Evolutionary conservation across 495 filamentous ascomycete genomes (phyloP).

Genomic region (Pyrenula aspistea): DNA sequence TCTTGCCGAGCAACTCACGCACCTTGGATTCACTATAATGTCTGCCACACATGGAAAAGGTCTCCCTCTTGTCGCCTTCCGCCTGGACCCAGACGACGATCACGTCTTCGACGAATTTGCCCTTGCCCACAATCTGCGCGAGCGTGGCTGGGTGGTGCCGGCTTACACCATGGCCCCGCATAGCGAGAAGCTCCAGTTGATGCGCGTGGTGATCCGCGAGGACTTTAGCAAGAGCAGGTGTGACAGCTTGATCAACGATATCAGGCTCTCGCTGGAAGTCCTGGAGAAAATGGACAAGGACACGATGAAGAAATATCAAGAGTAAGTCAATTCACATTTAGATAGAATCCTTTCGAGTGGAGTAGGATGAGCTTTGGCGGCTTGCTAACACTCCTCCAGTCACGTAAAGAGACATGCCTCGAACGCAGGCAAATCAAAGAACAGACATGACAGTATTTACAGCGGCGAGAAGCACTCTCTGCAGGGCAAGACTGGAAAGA

Average conservation of each 20-base stretch:
- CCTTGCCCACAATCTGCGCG: conserved; percentile 68
- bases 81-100: conserved; percentile 44
- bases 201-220: conserved; percentile 80
- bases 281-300: conserved; percentile 63
- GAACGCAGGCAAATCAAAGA: conserved; percentile 40
- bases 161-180: conserved; percentile 93
- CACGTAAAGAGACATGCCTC: conserved; percentile 44
- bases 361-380: not conserved
- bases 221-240: conserved; percentile 72
- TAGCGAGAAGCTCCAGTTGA: conserved; percentile 64
- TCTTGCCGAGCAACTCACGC: conserved; percentile 52
- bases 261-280: conserved; percentile 55
- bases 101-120: conserved; percentile 73
- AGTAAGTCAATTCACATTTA: conserved; percentile 33
- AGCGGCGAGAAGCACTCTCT: conserved; percentile 69
- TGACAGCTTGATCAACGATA: conserved; percentile 58
- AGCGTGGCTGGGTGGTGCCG: conserved; percentile 79
- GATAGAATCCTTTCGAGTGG: not conserved
- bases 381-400: conserved; percentile 10
- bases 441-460: conserved; percentile 50
- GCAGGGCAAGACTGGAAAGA: conserved; percentile 82
- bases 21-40: conserved; percentile 75
- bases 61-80: conserved; percentile 78
- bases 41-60: conserved; percentile 62
- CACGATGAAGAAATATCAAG: conserved; percentile 49